A percentile compares a stretch with the other conserved stretches of the same genome.
Evolutionary conservation across 768 basidiomycete genomes (phyloP).

Genomic region (Lactarius sp.): DNA sequence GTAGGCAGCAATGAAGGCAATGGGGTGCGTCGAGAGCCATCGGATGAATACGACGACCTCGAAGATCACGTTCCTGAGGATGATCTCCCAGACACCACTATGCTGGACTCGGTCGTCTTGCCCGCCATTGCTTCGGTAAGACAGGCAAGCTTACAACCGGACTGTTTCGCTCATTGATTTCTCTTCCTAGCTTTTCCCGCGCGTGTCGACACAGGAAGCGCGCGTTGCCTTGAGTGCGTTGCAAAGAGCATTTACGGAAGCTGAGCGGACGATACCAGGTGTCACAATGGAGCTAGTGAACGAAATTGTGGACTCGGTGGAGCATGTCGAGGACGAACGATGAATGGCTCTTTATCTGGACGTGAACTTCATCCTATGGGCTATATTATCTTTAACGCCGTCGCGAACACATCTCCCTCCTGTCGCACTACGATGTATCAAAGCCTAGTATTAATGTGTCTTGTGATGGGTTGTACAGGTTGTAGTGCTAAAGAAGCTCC

Average conservation of each 20-base stretch:
- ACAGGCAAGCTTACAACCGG: constrained; percentile 18
- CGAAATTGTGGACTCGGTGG: constrained; percentile 90
- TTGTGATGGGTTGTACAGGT: constrained; percentile 17
- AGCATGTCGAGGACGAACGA: constrained; percentile 78
- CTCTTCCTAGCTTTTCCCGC: constrained; percentile 71
- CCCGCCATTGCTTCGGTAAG: constrained; percentile 95
- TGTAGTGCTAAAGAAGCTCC: constrained; percentile 11
- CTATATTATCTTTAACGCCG: constrained; percentile 21
- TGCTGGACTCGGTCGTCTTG: constrained; percentile 91
- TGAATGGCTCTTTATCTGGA: constrained; percentile 29
- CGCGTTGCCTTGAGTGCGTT: constrained; percentile 79
- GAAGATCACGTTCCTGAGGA: constrained; percentile 49
- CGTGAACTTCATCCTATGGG: not conserved
- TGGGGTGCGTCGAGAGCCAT: constrained; percentile 42
- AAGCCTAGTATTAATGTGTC: constrained; percentile 19
- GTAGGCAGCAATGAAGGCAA: constrained; percentile 30
- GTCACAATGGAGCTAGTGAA: constrained; percentile 89
- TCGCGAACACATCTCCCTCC: not conserved
- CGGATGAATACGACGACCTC: constrained; percentile 63
- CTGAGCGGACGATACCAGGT: constrained; percentile 93
- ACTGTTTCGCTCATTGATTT: constrained; percentile 12
- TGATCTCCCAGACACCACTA: constrained; percentile 71
- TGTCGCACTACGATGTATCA: constrained; percentile 17
- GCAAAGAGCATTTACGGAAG: constrained; percentile 90
- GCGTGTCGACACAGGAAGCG: constrained; percentile 91